Percentiles rank a stretch among this genome's conserved stretches.
These are phyloP conservation scores for Sanguinoderma infundibulare DNA, from an alignment of 1,284 basidiomycete species.

Conservation along the genomic window DNA sequence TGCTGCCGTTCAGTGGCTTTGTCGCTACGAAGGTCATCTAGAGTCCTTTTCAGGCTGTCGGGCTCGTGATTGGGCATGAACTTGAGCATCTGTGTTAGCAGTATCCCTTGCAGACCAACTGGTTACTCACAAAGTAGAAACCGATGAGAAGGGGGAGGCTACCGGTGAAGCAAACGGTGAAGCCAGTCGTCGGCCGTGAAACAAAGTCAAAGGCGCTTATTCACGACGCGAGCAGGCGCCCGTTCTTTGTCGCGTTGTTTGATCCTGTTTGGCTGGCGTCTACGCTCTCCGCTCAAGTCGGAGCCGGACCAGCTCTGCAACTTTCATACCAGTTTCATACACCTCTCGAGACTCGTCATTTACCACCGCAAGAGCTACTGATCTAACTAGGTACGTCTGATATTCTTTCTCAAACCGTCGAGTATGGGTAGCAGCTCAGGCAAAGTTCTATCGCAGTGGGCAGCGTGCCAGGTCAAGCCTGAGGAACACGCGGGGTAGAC, in stretches of 20 bases:
- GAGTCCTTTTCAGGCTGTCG: constrained; percentile 49
- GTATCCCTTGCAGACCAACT: too few species aligned
- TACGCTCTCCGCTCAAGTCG: too few species aligned
- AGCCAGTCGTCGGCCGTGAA: not conserved
- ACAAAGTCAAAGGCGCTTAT: not conserved
- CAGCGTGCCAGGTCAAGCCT: too few species aligned
- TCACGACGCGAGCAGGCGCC: not conserved
- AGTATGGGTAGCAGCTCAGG: too few species aligned
- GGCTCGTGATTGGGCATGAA: constrained; percentile 13
- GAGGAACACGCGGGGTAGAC: too few species aligned
- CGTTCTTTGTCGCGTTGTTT: not conserved
- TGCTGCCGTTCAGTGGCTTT: constrained; percentile 78
- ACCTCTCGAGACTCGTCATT: too few species aligned
- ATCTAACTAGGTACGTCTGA: too few species aligned
- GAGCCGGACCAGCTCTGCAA: too few species aligned
- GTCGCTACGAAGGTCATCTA: constrained; percentile 61
- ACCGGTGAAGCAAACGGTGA: not conserved
- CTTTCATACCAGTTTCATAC: too few species aligned
- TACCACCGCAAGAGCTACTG: too few species aligned
- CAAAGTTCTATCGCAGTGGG: too few species aligned
- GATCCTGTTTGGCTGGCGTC: not conserved
- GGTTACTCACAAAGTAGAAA: not conserved
- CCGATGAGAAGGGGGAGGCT: not conserved
- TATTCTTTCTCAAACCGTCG: too few species aligned
- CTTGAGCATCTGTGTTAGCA: not conserved